Conservation (phyloP, 352 stramenopile species). For the Phytophthora sojae region DNA sequence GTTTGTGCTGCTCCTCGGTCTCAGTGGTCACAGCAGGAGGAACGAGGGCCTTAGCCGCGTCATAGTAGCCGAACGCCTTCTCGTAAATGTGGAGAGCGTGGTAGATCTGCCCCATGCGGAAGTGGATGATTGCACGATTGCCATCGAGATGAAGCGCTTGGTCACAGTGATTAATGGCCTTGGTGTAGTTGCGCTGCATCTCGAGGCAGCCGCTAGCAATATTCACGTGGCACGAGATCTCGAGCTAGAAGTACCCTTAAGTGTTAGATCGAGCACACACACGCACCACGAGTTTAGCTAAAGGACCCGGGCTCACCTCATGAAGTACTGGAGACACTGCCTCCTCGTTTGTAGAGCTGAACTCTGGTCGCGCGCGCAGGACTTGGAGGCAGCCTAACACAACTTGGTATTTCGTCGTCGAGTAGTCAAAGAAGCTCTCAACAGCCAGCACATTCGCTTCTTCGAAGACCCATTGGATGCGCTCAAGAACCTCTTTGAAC, state of each 20-base stretch:
- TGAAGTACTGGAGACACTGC: constrained; percentile 16
- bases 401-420: constrained; percentile 60
- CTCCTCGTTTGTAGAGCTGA: constrained; percentile 14
- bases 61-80: constrained; percentile 48
- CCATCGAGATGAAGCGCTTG: constrained; percentile 46
- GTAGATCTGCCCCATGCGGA: constrained; percentile 62
- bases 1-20: constrained; percentile 11
- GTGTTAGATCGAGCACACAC: not conserved
- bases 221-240: constrained; percentile 71
- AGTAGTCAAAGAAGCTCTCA: constrained; percentile 75
- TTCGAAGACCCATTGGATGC: constrained; percentile 49
- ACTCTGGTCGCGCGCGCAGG: constrained; percentile 24
- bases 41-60: constrained; percentile 24
- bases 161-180: constrained; percentile 52
- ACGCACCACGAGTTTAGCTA: not conserved
- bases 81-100: constrained; percentile 61
- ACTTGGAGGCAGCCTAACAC: constrained; percentile 46
- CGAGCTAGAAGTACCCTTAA: constrained; percentile 21
- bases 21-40: not conserved
- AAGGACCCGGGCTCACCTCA: constrained; percentile 22
- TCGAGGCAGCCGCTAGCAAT: constrained; percentile 69
- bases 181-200: constrained; percentile 62
- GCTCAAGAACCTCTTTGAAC: constrained; percentile 31
- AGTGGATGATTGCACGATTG: constrained; percentile 44
- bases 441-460: constrained; percentile 68